phyloP scores from a whole-genome alignment of 2,329 filamentous ascomycete genomes.

The Aspergillus fumigatiaffinis region DNA sequence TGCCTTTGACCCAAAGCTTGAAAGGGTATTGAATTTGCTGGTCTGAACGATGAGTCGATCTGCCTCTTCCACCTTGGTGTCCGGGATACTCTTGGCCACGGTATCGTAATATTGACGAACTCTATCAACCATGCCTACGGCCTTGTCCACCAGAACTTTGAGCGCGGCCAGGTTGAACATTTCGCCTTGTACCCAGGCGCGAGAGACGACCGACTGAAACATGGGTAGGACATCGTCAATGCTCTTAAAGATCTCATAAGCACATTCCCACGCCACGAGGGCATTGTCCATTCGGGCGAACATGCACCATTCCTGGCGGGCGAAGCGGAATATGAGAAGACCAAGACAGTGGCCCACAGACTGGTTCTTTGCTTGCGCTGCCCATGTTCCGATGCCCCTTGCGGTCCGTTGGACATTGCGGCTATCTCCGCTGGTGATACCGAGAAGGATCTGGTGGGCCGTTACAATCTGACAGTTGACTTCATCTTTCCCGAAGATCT shows the following conservation, averaged over 20 bases:
- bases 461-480: conserved; percentile 15
- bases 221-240: conserved; percentile 12
- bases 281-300: conserved; percentile 19
- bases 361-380: conserved; percentile 14
- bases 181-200: conserved; percentile 11
- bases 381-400: conserved; percentile 17
- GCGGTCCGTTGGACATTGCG: conserved; percentile 7
- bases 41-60: conserved; percentile 7
- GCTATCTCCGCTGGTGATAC: conserved; percentile 11
- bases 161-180: conserved; percentile 14
- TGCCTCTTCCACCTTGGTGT: conserved; percentile 7
- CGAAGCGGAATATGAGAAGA: conserved; percentile 15
- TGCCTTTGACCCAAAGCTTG: conserved; percentile 6
- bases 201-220: conserved; percentile 15
- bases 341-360: conserved; percentile 13
- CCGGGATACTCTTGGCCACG: conserved; percentile 1
- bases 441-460: conserved; percentile 17
- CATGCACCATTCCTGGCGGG: conserved; percentile 16
- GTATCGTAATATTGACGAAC: conserved; percentile 8
- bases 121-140: conserved; percentile 13
- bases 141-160: conserved; percentile 11
- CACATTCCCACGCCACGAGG: conserved; percentile 17
- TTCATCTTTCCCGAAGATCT: conserved; percentile 17
- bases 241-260: conserved; percentile 12
- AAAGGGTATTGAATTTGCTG: conserved; percentile 13